A percentile compares a stretch with the other conserved stretches of the same genome.
Evolutionary conservation across 306 rosid genomes (phyloP).

Genomic region (Gleditsia sinensis): DNA sequence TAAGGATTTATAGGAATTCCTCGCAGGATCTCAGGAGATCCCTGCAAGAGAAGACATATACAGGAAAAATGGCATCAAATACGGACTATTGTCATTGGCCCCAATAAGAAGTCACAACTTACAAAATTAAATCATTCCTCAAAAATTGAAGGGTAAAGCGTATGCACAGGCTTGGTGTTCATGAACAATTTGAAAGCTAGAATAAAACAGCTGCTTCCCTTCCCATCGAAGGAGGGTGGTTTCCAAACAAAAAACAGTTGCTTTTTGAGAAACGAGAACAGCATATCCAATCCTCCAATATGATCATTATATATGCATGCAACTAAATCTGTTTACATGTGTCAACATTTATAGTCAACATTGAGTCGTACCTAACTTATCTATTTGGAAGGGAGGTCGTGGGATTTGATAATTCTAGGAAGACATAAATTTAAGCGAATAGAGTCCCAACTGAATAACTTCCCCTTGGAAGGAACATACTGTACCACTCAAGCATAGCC

Average conservation of each 20-base stretch:
- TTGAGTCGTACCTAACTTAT: no score
- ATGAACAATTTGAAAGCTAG: background rate
- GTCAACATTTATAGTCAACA: no score
- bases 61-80: background rate
- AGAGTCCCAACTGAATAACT: background rate
- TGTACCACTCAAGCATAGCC: background rate
- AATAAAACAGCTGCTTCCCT: background rate
- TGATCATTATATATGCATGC: no score
- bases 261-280: no score
- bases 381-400: no score
- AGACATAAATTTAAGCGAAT: background rate
- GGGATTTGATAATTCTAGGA: no score
- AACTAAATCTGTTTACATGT: no score
- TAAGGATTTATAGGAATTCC: constrained; percentile 52
- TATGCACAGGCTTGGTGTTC: background rate
- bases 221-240: background rate
- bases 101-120: no score
- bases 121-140: background rate
- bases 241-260: no score
- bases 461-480: background rate
- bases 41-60: constrained; percentile 42
- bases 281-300: no score
- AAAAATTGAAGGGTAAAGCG: background rate
- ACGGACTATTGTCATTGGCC: background rate
- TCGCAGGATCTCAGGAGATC: constrained; percentile 59